A percentile compares a stretch with the other conserved stretches of the same genome.
These are phyloP conservation scores for Luvunga scandens DNA, from an alignment of 345 rosid species.

Conservation along the genomic window DNA sequence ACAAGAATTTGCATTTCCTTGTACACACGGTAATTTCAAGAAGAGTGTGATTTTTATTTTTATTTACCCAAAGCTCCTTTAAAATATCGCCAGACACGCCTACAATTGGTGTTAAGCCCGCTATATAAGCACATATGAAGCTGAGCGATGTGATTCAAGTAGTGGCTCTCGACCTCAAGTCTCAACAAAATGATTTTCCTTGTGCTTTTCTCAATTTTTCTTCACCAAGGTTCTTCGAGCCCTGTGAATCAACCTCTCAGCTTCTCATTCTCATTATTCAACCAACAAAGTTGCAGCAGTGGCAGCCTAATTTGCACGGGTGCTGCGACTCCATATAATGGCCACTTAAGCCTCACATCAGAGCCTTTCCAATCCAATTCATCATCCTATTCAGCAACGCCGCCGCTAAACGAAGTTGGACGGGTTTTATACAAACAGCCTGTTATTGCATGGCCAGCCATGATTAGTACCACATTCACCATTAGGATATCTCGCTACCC, in stretches of 20 bases:
- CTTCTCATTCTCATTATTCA: constrained; percentile 27
- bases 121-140: no score
- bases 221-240: constrained; percentile 8
- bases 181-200: no score
- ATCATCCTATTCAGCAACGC: no score
- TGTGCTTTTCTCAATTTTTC: not conserved
- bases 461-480: constrained; percentile 31
- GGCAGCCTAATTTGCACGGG: constrained; percentile 33
- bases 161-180: no score
- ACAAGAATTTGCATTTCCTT: no score
- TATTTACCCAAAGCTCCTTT: no score
- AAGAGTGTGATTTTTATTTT: no score
- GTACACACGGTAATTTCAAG: no score
- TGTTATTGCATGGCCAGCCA: constrained; percentile 35
- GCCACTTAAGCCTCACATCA: constrained; percentile 29
- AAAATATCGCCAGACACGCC: no score
- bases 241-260: not conserved
- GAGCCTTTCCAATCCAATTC: no score
- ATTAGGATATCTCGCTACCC: constrained; percentile 17
- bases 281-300: constrained; percentile 15
- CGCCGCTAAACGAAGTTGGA: not conserved
- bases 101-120: no score
- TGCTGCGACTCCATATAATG: constrained; percentile 7
- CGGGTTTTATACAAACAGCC: constrained; percentile 27
- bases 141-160: no score